A percentile compares a stretch with the other conserved stretches of the same genome.
Evolutionary conservation across 495 filamentous ascomycete species (phyloP).

Genomic region (Talaromyces ruber): DNA sequence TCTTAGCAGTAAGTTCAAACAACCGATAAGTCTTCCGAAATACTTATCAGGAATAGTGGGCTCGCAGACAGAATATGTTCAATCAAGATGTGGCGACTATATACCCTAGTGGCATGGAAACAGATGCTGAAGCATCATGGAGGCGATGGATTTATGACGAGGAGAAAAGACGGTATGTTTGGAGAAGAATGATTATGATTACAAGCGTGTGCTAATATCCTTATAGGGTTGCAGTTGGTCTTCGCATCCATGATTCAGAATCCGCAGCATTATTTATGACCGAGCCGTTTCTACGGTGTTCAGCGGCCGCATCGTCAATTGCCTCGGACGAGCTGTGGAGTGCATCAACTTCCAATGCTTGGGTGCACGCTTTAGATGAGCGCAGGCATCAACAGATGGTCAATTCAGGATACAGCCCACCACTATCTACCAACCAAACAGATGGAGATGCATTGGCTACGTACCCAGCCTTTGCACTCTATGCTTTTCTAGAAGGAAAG

Average conservation of each 20-base stretch:
- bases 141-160: conserved; percentile 6
- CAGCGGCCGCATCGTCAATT: conserved; percentile 14
- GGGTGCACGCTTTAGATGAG: conserved; percentile 13
- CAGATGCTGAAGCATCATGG: conserved; percentile 12
- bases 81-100: background rate
- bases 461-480: conserved; percentile 15
- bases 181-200: conserved; percentile 1
- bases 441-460: too few species aligned
- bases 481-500: conserved; percentile 16
- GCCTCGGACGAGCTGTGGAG: conserved; percentile 19
- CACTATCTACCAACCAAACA: too few species aligned
- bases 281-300: conserved; percentile 17
- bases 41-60: conserved; percentile 11
- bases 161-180: conserved; percentile 16
- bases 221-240: conserved; percentile 15
- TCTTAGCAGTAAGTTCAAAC: conserved; percentile 11
- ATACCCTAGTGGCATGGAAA: conserved; percentile 2
- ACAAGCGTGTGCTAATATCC: conserved; percentile 2
- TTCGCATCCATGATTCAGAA: conserved; percentile 26
- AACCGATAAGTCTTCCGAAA: background rate
- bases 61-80: conserved; percentile 11
- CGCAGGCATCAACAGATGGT: background rate
- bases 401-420: background rate
- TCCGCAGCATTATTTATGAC: conserved; percentile 25
- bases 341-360: conserved; percentile 21